phyloP scores from a whole-genome alignment of 2,329 filamentous ascomycete species.

The Dothiorella sarmentorum region DNA sequence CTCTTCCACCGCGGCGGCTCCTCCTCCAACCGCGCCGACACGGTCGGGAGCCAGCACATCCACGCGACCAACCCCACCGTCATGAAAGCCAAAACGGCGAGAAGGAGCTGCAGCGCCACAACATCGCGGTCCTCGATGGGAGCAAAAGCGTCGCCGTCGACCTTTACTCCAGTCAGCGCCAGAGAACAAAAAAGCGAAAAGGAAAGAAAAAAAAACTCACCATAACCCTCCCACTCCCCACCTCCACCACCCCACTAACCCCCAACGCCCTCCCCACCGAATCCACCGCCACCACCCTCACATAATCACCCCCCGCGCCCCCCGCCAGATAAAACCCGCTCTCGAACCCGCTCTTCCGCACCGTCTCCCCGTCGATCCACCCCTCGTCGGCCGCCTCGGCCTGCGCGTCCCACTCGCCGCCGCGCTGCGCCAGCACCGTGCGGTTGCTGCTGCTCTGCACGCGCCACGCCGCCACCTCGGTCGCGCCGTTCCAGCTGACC shows the following conservation, averaged over 20 bases:
- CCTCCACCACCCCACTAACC: neutral
- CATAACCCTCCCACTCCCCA: neutral
- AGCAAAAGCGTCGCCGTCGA: neutral
- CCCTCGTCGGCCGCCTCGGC: slow-evolving; percentile 26
- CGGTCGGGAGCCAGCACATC: neutral
- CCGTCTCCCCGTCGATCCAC: slow-evolving; percentile 47
- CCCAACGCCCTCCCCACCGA: neutral
- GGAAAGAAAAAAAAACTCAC: neutral
- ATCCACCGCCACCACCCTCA: slow-evolving; percentile 7
- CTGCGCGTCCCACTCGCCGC: neutral
- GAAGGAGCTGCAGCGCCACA: slow-evolving; percentile 1
- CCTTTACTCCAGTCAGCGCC: neutral
- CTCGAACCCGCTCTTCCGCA: slow-evolving; percentile 12
- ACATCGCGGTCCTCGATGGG: slow-evolving; percentile 2
- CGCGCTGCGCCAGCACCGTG: too few relatives aligned
- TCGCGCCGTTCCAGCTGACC: slow-evolving; percentile 30
- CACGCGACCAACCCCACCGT: neutral
- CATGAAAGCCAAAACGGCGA: neutral
- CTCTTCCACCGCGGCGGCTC: too few relatives aligned
- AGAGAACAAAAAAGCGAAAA: too few relatives aligned
- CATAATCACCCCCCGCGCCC: neutral
- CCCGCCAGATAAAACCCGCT: neutral
- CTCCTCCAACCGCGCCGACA: too few relatives aligned
- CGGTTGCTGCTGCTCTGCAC: too few relatives aligned
- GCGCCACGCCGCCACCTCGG: slow-evolving; percentile 26